Base-by-base conservation (phyloP, 176 grass and related monocot genomes). In the Cocos nucifera region DNA sequence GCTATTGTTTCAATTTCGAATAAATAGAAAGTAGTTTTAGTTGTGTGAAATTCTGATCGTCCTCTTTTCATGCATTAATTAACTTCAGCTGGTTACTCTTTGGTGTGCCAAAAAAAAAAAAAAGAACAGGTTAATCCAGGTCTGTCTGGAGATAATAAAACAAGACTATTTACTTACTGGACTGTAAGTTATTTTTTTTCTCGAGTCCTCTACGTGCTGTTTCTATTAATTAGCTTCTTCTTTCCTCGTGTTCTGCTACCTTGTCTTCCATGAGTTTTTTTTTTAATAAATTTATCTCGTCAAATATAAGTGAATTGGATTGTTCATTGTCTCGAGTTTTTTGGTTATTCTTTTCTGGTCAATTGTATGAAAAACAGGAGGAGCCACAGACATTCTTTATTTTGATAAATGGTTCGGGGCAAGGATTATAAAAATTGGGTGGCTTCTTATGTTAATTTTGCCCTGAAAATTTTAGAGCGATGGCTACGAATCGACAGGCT, bases 121-220 rank as follows among this genome's bases (percentile, higher is more conserved):
- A 9, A 89, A 66, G 1, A 32, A 85, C 81, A 97, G 93, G 93
- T 97, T 65, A 88, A 83, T 17, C 92, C 92, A 0, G 84, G 85
- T 78, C 78, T 97, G 19, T 97, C 91, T 26, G 93, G 87, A 22
- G 93, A 97, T 69, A 91, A 88, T 63, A 88, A 83, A 60, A 97
- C 93, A 17, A 85, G 87, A 70, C 81, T 97, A 51, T 97, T 97
- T 73, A 97, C 81, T 19, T 97, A 88, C 62, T 91, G 93, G 93
- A 97, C 93, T 3, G 93, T 97, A 76, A 80, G 92, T 77, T 12
- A 44, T 6, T 6, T 30, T 14, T 39, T 39, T 6, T 14, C 35
- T 44, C 10, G 0, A 21, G 2, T 10, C 35, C 2, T 3, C 35
- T 12, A 10, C 0, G 2, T 35, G 0, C 7, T 21, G 21, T 21